Base-by-base conservation (phyloP, 129 eudicot genomes). In the Centrapalus pauciflorus region DNA sequence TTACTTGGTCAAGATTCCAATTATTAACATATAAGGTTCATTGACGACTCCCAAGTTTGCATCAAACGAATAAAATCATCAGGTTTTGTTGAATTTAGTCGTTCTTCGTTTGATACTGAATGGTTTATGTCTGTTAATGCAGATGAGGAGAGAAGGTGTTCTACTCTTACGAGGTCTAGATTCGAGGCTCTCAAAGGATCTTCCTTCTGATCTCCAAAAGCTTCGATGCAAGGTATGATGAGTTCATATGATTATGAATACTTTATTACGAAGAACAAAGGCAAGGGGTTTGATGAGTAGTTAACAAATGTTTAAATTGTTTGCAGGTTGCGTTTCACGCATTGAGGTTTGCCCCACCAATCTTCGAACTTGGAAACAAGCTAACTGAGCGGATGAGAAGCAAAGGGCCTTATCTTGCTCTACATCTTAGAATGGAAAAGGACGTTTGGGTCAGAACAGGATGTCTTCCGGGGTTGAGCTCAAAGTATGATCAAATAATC, bases 361-460 rank as follows among this genome's bases (percentile, higher is more conserved):
- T 92, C 46, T 43, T 80, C 4, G 83, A 85, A 41, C 73, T 92
- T 11, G 98, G 98, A 40, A 85, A 83, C 78, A 85, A 80, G 87
- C 78, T 92, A 38, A 80, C 98, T 0, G 82, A 88, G 75, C 81
- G 96, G 64, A 92, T 92, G 90, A 70, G 83, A 69, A 92, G 85
- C 83, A 85, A 81, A 62, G 98, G 98, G 45, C 96, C 90, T 52
- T 92, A 85, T 80, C 82, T 92, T 79, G 98, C 98, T 30, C 95
- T 92, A 54, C 98, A 92, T 82, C 76, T 92, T 52, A 78, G 98
- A 50, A 81, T 92, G 90, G 98, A 92, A 74, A 88, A 86, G 71
- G 99, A 93, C 64, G 99, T 93, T 6, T 93, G 99, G 99, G 95
- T 93, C 40, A 86, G 99, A 70, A 93, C 99, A 2, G 99, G 96